Evolutionary conservation across 148 eudicot species (phyloP).

Genomic region (Vaccinium vitisidaea): DNA sequence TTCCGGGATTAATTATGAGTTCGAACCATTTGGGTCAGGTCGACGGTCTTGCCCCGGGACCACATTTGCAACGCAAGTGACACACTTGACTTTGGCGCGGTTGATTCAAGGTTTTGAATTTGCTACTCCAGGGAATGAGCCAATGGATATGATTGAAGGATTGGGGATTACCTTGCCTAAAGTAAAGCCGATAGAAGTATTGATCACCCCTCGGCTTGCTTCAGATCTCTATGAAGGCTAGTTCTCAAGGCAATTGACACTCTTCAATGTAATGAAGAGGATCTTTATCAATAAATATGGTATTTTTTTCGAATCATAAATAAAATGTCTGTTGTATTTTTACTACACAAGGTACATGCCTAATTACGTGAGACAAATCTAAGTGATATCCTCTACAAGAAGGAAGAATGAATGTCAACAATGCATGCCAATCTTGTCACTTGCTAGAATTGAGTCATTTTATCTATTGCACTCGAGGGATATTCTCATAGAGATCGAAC

Average conservation of each 20-base stretch:
- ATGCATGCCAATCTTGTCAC: no score
- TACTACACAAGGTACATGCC: no score
- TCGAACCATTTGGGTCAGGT: not conserved
- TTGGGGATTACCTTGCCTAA: not conserved
- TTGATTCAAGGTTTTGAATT: not conserved
- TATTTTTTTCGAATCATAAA: no score
- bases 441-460: no score
- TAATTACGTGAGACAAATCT: no score
- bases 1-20: not conserved
- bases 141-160: not conserved
- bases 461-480: no score
- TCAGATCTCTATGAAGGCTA: not conserved
- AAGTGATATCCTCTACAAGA: no score
- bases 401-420: no score
- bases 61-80: not conserved
- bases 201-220: not conserved
- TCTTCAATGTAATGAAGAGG: no score
- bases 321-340: no score
- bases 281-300: no score
- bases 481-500: no score
- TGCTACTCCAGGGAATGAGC: not conserved
- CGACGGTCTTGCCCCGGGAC: not conserved
- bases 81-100: not conserved
- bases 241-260: not conserved
- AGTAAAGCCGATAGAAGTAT: not conserved